Base-by-base conservation (phyloP, 1,284 basidiomycete genomes). In the Schizopora paradoxa region DNA sequence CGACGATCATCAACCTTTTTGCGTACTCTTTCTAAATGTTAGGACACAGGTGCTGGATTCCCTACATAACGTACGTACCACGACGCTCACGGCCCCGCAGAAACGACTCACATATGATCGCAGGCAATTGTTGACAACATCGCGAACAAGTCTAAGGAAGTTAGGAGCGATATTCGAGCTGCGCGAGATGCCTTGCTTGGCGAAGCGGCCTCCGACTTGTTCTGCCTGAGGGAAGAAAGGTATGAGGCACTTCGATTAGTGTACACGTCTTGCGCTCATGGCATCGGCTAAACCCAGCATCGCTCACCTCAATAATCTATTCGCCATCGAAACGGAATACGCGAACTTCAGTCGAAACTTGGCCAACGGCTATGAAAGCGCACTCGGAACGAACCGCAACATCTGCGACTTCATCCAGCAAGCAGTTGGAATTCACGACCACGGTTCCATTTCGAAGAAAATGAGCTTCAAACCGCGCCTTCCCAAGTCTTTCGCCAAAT, bases 41-140 rank as follows among this genome's bases (percentile, higher is more conserved):
- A n/a, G n/a, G n/a, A n/a, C n/a, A 19, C 31, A 51, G 49, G 49
- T 51, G 21, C 39, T 51, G 19, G 35, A 47, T 18, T 28, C 34
- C 10, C 47, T 51, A 32, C 49, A 51, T 18, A 36, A 51, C 41
- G 49, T 48, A 29, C 14, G 46, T 42, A 6, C 4, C 36, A 13
- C 33, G 11, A 3, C 5, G 23, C 19, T 28, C 8, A 13, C 11
- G 14, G 10, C 23, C 18, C 16, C 29, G 26, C 14, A 14, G 13
- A 36, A 21, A 47, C 45, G 10, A 37, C 51, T 58, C 19, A 61
- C 50, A 21, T 31, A 16, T 32, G 29, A 43, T 32, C 47, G 3
- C 47, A 77, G 70, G 68, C 65, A 14, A 59, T 77, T 14, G 51
- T 74, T 14, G 60, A 59, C 37, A 72, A 70, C 26, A 63, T 77